phyloP scores from a whole-genome alignment of 2,329 filamentous ascomycete species.

The Penicillium corylophilum region DNA sequence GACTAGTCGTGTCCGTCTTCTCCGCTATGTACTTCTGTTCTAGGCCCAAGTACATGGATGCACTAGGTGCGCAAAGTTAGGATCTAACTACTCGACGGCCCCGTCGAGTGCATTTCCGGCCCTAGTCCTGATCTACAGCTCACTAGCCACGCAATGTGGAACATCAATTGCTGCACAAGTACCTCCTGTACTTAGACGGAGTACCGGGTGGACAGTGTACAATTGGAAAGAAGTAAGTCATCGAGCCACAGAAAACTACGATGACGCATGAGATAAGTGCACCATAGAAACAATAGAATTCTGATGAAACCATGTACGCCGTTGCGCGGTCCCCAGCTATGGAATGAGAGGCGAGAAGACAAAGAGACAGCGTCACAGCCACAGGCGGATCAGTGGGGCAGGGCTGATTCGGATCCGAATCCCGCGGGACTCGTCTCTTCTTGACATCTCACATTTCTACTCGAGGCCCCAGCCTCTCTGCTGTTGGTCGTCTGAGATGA shows the following conservation, averaged over 20 bases:
- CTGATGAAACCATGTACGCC: constrained; percentile 13
- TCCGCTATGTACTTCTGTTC: background rate
- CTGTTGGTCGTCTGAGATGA: background rate
- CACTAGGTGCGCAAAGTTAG: constrained; percentile 6
- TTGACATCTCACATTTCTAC: constrained; percentile 31
- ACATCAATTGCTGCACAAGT: background rate
- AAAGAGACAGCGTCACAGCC: background rate
- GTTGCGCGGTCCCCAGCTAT: constrained; percentile 23
- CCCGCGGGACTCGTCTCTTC: constrained; percentile 7
- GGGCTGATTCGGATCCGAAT: constrained; percentile 19
- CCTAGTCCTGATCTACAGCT: background rate
- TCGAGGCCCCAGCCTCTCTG: constrained; percentile 11
- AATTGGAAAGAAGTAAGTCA: background rate
- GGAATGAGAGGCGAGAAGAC: background rate
- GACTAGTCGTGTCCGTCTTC: constrained; percentile 22
- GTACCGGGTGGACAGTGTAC: too few relatives aligned
- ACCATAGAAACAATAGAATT: constrained; percentile 1
- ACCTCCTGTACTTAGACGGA: too few relatives aligned
- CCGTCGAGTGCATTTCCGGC: background rate
- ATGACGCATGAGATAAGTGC: background rate
- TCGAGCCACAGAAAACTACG: too few relatives aligned
- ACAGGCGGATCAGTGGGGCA: constrained; percentile 11
- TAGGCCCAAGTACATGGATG: background rate
- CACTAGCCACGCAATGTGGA: constrained; percentile 6
- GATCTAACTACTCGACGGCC: background rate